A percentile compares a stretch with the other conserved stretches of the same genome.
These are phyloP conservation scores for Pestalotiopsis sp. DNA, from an alignment of 2,329 filamentous ascomycete genomes.

Conservation along the genomic window DNA sequence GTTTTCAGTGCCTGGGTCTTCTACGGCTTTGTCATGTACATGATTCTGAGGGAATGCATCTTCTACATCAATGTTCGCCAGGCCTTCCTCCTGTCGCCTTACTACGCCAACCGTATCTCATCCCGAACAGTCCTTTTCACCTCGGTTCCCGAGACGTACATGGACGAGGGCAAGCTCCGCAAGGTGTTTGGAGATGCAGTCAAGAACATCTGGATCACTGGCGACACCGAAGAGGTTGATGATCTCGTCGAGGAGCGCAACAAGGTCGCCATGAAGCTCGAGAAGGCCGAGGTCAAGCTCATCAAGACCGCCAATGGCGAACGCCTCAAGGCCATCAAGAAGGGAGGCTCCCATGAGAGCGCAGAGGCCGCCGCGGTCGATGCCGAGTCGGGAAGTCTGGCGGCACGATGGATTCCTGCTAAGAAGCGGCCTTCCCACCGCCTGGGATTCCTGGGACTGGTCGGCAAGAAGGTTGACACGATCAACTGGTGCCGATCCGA, in stretches of 20 bases:
- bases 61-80: conserved; percentile 93
- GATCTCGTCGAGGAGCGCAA: conserved; percentile 82
- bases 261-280: conserved; percentile 76
- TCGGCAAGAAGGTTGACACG: conserved; percentile 89
- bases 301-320: conserved; percentile 76
- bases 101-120: conserved; percentile 82
- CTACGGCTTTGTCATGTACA: conserved; percentile 84
- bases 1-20: conserved; percentile 79
- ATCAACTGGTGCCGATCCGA: conserved; percentile 86
- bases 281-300: conserved; percentile 82
- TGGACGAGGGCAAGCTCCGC: conserved; percentile 74
- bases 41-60: conserved; percentile 83
- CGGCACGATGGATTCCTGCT: conserved; percentile 71
- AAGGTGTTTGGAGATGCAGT: conserved; percentile 81
- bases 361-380: conserved; percentile 52
- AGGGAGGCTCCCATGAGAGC: conserved; percentile 46
- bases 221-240: conserved; percentile 74
- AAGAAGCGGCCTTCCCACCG: conserved; percentile 78
- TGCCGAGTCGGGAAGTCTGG: conserved; percentile 68
- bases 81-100: conserved; percentile 83
- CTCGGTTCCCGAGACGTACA: conserved; percentile 76
- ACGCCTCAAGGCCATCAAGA: conserved; percentile 68
- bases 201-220: conserved; percentile 80
- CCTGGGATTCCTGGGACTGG: conserved; percentile 64
- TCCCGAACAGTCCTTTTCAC: conserved; percentile 89